Evolutionary conservation across 1,284 basidiomycete genomes (phyloP).

Genomic region (Ustilago xerochloae): DNA sequence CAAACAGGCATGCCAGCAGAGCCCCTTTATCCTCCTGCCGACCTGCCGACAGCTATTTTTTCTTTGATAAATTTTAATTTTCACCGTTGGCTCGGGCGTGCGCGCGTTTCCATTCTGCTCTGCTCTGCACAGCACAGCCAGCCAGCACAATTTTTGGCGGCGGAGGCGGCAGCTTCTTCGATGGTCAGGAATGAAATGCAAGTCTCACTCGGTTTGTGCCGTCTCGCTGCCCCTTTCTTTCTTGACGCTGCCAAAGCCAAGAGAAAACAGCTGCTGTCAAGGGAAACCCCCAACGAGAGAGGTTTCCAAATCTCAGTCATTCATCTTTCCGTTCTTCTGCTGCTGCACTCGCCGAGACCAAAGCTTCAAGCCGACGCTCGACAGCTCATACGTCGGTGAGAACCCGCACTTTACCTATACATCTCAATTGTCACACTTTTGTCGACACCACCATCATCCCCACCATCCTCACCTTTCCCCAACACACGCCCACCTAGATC

Average conservation of each 20-base stretch:
- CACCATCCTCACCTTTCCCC: not conserved
- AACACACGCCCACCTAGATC: not conserved
- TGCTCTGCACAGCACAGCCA: not conserved
- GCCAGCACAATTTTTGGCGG: not conserved
- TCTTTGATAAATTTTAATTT: not conserved
- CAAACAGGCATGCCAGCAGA: not conserved
- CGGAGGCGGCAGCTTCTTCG: not conserved
- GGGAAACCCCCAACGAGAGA: no score
- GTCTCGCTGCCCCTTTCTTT: not conserved
- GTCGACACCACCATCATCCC: not conserved
- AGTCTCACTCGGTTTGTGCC: not conserved
- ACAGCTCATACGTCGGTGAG: not conserved
- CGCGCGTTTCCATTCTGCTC: not conserved
- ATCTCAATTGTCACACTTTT: not conserved
- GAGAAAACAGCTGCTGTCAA: no score
- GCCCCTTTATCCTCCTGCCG: not conserved
- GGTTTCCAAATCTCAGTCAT: no score
- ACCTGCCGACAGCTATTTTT: slow-evolving; percentile 1
- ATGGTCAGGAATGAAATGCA: slow-evolving; percentile 9
- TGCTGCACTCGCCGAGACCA: not conserved
- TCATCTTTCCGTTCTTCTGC: not conserved
- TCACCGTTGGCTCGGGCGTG: not conserved
- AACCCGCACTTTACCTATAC: not conserved
- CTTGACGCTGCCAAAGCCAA: no score
- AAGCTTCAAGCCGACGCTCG: not conserved